phyloP scores from a whole-genome alignment of 495 filamentous ascomycete genomes.

The Penicillium manginii region DNA sequence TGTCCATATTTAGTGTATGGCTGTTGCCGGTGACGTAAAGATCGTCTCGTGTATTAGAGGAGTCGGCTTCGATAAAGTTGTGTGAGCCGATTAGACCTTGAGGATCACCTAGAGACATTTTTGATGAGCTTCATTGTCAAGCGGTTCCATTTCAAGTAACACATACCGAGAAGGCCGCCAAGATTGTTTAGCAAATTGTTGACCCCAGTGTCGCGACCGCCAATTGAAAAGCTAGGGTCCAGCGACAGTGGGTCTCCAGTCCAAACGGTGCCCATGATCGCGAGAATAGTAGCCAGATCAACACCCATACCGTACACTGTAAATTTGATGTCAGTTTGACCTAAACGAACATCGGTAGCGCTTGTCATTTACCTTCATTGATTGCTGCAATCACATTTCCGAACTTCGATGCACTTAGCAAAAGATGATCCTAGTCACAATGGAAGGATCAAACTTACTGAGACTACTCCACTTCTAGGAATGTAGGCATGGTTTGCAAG shows the following conservation, averaged over 20 bases:
- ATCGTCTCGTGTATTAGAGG: conserved; percentile 57
- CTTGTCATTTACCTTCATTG: conserved; percentile 29
- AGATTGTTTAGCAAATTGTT: conserved; percentile 36
- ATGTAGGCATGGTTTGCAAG: conserved; percentile 60
- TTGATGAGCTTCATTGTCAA: not conserved
- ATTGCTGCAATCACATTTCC: conserved; percentile 30
- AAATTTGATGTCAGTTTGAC: not conserved
- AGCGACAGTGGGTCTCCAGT: conserved; percentile 49
- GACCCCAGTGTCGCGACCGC: conserved; percentile 32
- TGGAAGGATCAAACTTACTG: conserved; percentile 18
- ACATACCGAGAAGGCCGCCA: conserved; percentile 29
- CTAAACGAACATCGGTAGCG: not conserved
- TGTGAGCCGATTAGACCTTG: conserved; percentile 56
- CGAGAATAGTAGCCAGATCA: conserved; percentile 54
- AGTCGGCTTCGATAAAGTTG: conserved; percentile 60
- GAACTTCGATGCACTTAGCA: conserved; percentile 36
- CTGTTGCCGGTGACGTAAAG: conserved; percentile 52
- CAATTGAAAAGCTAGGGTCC: conserved; percentile 47
- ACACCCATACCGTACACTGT: conserved; percentile 54
- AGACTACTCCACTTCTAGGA: conserved; percentile 54
- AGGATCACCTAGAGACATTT: conserved; percentile 30
- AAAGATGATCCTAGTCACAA: conserved; percentile 13
- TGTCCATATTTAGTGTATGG: conserved; percentile 43
- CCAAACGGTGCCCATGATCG: conserved; percentile 54
- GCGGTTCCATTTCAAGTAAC: not conserved